Percentiles rank a stretch among this genome's conserved stretches.
Evolutionary conservation across 257 asterid species (phyloP).

Genomic region (Echium plantagineum): DNA sequence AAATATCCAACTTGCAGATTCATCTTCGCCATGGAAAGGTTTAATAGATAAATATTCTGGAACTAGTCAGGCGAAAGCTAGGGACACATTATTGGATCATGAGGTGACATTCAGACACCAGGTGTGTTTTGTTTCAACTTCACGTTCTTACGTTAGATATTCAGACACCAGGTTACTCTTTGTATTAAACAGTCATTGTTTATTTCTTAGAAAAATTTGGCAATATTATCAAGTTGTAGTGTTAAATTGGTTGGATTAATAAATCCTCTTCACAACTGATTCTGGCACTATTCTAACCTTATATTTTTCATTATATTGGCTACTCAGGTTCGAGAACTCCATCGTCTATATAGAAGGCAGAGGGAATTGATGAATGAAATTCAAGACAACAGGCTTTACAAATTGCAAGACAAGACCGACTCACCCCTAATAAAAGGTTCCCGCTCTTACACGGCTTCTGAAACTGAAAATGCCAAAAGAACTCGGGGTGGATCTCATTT

Average conservation of each 20-base stretch:
- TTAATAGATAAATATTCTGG: constrained; percentile 15
- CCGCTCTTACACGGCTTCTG: constrained; percentile 11
- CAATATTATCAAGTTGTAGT: constrained; percentile 23
- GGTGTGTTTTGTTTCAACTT: constrained; percentile 25
- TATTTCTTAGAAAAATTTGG: neutral
- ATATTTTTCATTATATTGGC: neutral
- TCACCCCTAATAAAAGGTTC: too few relatives aligned
- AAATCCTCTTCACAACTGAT: neutral
- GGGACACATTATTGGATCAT: constrained; percentile 54
- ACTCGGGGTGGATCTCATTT: constrained; percentile 21
- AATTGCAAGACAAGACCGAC: constrained; percentile 12
- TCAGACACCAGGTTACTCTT: neutral
- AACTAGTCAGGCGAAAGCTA: constrained; percentile 32
- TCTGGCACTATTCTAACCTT: neutral
- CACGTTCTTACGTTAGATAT: neutral
- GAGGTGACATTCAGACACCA: constrained; percentile 58
- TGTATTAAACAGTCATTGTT: too few relatives aligned
- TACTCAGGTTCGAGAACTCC: constrained; percentile 68
- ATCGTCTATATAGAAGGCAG: constrained; percentile 62
- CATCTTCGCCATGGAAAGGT: constrained; percentile 7
- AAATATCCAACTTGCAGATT: constrained; percentile 22
- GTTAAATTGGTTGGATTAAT: neutral
- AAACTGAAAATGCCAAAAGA: constrained; percentile 10
- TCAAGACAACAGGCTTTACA: constrained; percentile 17
- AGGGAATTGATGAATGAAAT: constrained; percentile 52